A percentile compares a stretch with the other conserved stretches of the same genome.
Evolutionary conservation across 441 rosid species (phyloP).

Genomic region (Erodium trifolium): DNA sequence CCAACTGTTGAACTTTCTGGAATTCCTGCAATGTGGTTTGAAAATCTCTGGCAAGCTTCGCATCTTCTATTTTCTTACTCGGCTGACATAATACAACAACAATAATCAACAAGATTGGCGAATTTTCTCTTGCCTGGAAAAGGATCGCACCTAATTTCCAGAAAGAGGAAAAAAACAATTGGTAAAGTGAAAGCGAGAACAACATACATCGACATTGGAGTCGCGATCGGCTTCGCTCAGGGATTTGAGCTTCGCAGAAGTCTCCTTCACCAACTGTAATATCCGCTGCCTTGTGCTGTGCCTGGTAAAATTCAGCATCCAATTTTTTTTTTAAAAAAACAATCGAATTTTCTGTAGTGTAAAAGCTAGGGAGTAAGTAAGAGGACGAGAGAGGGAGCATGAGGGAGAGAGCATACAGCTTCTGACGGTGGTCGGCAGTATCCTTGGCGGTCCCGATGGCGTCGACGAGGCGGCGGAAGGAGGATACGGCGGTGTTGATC

Average conservation of each 20-base stretch:
- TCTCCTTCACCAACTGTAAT: constrained; percentile 54
- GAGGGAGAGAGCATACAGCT: constrained; percentile 26
- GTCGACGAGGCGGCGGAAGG: constrained; percentile 60
- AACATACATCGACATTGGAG: constrained; percentile 30
- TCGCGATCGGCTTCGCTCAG: constrained; percentile 50
- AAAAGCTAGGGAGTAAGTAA: no score
- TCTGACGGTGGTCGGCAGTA: constrained; percentile 29
- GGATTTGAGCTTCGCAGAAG: constrained; percentile 54
- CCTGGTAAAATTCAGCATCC: no score
- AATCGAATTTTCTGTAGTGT: no score
- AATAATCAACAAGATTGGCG: not conserved
- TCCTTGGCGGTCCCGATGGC: constrained; percentile 36
- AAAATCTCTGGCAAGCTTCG: constrained; percentile 63
- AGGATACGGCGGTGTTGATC: constrained; percentile 58
- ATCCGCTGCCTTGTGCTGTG: constrained; percentile 54
- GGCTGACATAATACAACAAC: constrained; percentile 23
- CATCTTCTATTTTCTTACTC: constrained; percentile 58
- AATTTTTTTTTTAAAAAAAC: no score
- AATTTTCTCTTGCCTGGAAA: no score
- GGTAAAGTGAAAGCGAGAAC: not conserved
- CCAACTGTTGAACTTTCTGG: constrained; percentile 62
- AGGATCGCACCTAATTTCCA: not conserved
- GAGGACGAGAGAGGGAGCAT: no score
- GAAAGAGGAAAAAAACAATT: not conserved
- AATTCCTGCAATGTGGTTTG: constrained; percentile 51